These are phyloP conservation scores for Termitomyces sp. DNA, from an alignment of 768 basidiomycete species.

Conservation along the genomic window DNA sequence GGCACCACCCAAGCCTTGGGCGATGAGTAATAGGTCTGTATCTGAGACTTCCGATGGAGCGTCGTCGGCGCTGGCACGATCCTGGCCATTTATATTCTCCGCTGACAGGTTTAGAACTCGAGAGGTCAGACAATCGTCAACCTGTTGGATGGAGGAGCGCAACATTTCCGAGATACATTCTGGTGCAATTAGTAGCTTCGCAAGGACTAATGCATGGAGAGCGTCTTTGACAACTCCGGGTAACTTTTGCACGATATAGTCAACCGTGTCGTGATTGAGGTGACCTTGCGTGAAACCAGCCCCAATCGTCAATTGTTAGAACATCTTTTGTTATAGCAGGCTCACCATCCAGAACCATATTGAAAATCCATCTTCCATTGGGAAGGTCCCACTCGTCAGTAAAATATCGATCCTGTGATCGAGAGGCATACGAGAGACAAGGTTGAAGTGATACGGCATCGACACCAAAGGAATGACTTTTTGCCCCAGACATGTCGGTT, in stretches of 20 bases:
- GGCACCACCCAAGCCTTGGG: conserved; percentile 44
- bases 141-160: conserved; percentile 6
- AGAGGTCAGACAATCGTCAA: conserved; percentile 39
- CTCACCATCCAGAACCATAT: conserved; percentile 30
- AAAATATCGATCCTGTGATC: conserved; percentile 29
- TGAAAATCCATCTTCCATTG: conserved; percentile 28
- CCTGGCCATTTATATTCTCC: conserved; percentile 13
- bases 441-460: conserved; percentile 30
- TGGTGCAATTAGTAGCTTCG: background rate
- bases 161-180: conserved; percentile 4
- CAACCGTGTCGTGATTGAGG: conserved; percentile 9
- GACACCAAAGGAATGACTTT: conserved; percentile 9
- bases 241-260: conserved; percentile 8
- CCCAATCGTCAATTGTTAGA: background rate
- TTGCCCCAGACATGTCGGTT: conserved; percentile 29
- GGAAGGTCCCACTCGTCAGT: conserved; percentile 25
- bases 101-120: conserved; percentile 43
- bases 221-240: conserved; percentile 4
- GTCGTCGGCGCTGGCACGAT: conserved; percentile 4
- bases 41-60: background rate
- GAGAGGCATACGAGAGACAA: conserved; percentile 19
- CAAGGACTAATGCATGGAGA: background rate
- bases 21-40: conserved; percentile 1
- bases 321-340: too few species aligned
- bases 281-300: conserved; percentile 4